Evolutionary conservation across 176 grass and related monocot species (phyloP).

Genomic region (Carex parvula): DNA sequence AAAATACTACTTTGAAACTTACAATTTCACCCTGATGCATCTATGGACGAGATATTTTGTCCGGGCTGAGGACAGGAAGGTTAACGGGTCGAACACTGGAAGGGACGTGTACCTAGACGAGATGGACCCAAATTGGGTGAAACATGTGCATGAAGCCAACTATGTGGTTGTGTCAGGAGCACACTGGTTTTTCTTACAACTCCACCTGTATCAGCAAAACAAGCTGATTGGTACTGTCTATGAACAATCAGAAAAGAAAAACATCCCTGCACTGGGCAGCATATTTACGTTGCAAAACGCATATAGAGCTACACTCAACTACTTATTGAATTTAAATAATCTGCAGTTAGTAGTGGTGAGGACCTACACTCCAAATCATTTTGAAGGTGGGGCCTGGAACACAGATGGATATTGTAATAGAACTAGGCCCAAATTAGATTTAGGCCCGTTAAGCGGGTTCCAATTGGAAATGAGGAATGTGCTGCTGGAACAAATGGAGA

Average conservation of each 20-base stretch:
- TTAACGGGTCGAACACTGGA: background rate
- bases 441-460: background rate
- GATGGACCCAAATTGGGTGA: constrained; percentile 21
- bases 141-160: constrained; percentile 11
- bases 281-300: background rate
- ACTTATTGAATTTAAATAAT: background rate
- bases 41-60: constrained; percentile 30
- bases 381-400: too few species aligned
- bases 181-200: constrained; percentile 33
- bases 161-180: constrained; percentile 21
- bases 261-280: constrained; percentile 11
- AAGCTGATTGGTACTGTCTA: constrained; percentile 8
- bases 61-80: background rate
- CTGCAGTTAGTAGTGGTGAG: constrained; percentile 7
- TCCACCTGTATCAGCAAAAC: constrained; percentile 22
- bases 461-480: constrained; percentile 27
- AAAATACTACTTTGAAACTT: constrained; percentile 36
- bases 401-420: too few species aligned
- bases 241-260: too few species aligned
- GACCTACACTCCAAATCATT: constrained; percentile 12
- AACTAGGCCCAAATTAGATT: background rate
- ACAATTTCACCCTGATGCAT: constrained; percentile 33
- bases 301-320: constrained; percentile 25
- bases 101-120: constrained; percentile 16
- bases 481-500: constrained; percentile 26